phyloP scores from a whole-genome alignment of 1,284 basidiomycete species.

The Clitocybe nebularis region DNA sequence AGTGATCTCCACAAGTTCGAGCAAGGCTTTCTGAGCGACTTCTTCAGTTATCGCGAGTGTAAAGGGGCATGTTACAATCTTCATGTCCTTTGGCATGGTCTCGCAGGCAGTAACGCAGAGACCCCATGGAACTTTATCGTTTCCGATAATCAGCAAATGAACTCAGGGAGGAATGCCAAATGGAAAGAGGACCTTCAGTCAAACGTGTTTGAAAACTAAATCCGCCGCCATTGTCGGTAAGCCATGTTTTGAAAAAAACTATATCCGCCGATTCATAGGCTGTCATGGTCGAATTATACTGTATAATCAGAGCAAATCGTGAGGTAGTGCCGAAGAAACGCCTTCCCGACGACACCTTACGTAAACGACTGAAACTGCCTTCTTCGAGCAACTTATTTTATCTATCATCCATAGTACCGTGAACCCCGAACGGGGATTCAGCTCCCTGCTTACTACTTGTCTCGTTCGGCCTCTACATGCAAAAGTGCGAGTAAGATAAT shows the following conservation, averaged over 20 bases:
- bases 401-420: too few relatives aligned
- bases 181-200: slow-evolving; percentile 32
- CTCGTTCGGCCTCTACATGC: too few relatives aligned
- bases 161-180: slow-evolving; percentile 3
- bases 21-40: slow-evolving; percentile 41
- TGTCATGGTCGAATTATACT: slow-evolving; percentile 11
- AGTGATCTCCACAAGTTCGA: slow-evolving; percentile 17
- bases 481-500: too few relatives aligned
- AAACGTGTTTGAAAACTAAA: slow-evolving; percentile 45
- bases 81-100: slow-evolving; percentile 46
- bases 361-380: too few relatives aligned
- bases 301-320: too few relatives aligned
- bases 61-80: slow-evolving; percentile 74
- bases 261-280: slow-evolving; percentile 16
- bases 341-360: too few relatives aligned
- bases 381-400: too few relatives aligned
- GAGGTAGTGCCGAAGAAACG: too few relatives aligned
- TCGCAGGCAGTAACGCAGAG: slow-evolving; percentile 51
- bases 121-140: slow-evolving; percentile 45
- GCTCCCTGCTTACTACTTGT: too few relatives aligned
- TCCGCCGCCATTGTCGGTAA: slow-evolving; percentile 42
- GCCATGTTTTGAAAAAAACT: slow-evolving; percentile 42
- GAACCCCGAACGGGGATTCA: too few relatives aligned
- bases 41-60: slow-evolving; percentile 65
- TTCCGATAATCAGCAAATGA: slow-evolving; percentile 6